Percentiles rank a stretch among this genome's conserved stretches.
These are phyloP conservation scores for Craspedostauros australis DNA, from an alignment of 108 stramenopile genomes.

Conservation along the genomic window DNA sequence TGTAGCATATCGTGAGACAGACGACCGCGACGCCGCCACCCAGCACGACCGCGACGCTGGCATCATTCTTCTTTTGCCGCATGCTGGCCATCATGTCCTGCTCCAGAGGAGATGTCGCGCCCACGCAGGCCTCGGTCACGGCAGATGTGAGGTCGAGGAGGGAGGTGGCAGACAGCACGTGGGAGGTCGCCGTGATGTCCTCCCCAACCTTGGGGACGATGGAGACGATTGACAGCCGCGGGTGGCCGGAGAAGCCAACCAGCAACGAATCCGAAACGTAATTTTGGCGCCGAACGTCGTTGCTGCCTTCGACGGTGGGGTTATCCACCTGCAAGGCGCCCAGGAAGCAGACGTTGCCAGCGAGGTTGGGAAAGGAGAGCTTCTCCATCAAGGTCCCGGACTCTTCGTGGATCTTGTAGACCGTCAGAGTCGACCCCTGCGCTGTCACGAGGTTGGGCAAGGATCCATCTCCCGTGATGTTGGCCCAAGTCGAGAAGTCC, in stretches of 20 bases:
- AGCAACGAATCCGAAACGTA: constrained; percentile 30
- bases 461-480: constrained; percentile 26
- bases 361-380: constrained; percentile 59
- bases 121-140: constrained; percentile 40
- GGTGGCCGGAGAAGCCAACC: constrained; percentile 74
- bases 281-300: background rate
- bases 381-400: constrained; percentile 51
- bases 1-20: constrained; percentile 24
- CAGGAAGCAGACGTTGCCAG: constrained; percentile 63
- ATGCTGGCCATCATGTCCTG: constrained; percentile 64
- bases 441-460: constrained; percentile 81
- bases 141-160: constrained; percentile 70
- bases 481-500: constrained; percentile 69
- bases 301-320: background rate
- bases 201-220: constrained; percentile 15
- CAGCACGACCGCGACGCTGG: constrained; percentile 58
- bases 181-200: constrained; percentile 24
- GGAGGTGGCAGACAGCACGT: constrained; percentile 56
- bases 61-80: constrained; percentile 25
- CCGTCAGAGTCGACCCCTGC: constrained; percentile 52
- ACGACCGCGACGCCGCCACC: constrained; percentile 79
- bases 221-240: constrained; percentile 55
- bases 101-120: constrained; percentile 53
- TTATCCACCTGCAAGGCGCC: constrained; percentile 31
- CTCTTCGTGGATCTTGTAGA: constrained; percentile 46